phyloP scores from a whole-genome alignment of 129 eudicot species.

The Saussurea involucrata region DNA sequence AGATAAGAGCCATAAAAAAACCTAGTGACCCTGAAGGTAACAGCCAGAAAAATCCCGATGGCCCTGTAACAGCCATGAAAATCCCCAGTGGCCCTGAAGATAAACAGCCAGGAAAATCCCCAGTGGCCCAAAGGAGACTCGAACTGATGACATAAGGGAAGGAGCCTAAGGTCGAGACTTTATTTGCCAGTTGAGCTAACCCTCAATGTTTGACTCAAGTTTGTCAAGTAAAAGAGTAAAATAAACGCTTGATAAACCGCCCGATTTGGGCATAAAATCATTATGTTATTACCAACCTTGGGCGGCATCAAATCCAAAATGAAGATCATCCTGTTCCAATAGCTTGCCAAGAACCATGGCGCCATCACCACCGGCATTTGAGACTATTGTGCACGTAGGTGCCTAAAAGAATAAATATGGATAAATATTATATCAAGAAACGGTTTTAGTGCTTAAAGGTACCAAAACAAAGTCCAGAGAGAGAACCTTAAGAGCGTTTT shows the following conservation, averaged over 20 bases:
- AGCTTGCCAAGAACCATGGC: constrained; percentile 74
- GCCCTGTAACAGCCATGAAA: background rate
- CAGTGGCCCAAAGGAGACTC: background rate
- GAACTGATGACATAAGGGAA: background rate
- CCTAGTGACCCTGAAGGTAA: background rate
- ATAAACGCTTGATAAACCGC: background rate
- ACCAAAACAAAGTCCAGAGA: background rate
- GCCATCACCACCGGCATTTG: constrained; percentile 93
- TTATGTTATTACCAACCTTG: constrained; percentile 59
- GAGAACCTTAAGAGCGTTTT: constrained; percentile 78
- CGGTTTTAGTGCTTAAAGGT: background rate
- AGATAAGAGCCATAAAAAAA: too few species aligned
- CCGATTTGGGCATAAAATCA: background rate
- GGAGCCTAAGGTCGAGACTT: background rate
- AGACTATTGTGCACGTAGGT: constrained; percentile 68
- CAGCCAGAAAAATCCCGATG: background rate
- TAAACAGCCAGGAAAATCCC: background rate
- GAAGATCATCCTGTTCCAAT: constrained; percentile 74
- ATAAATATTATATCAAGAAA: constrained; percentile 1
- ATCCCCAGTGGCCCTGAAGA: too few species aligned
- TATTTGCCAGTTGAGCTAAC: background rate
- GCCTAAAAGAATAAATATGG: constrained; percentile 39
- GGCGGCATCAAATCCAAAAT: constrained; percentile 84
- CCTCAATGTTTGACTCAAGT: background rate
- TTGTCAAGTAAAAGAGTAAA: background rate